phyloP scores from a whole-genome alignment of 2,329 filamentous ascomycete genomes.

The Sporothrix inflata region DNA sequence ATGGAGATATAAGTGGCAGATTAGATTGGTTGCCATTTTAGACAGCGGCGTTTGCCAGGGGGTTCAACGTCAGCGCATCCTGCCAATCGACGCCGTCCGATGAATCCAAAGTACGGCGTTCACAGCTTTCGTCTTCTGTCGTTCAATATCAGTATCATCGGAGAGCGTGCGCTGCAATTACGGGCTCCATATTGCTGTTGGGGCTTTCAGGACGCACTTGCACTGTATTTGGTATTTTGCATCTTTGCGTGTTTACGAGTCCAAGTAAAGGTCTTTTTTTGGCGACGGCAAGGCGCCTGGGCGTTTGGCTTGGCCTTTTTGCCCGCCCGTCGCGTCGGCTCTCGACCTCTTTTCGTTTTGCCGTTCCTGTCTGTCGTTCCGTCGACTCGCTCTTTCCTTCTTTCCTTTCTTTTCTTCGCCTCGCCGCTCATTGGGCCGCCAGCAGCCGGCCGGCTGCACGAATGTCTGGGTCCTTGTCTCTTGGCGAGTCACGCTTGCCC shows the following conservation, averaged over 20 bases:
- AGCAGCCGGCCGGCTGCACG: neutral
- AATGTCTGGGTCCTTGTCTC: neutral
- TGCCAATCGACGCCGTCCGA: neutral
- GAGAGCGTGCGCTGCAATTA: neutral
- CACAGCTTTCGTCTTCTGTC: neutral
- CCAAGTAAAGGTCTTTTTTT: neutral
- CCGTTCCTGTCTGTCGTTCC: neutral
- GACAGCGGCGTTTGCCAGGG: constrained; percentile 10
- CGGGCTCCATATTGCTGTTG: neutral
- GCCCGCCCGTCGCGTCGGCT: neutral
- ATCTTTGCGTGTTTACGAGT: neutral
- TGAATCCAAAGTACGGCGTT: neutral
- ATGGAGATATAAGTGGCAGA: neutral
- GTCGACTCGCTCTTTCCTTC: constrained; percentile 9
- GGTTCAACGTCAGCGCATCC: constrained; percentile 17
- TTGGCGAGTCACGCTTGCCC: constrained; percentile 7
- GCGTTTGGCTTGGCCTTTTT: neutral
- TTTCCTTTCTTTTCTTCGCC: neutral
- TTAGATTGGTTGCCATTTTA: constrained; percentile 11
- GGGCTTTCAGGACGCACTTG: neutral
- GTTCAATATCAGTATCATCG: neutral
- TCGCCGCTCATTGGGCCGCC: constrained; percentile 17
- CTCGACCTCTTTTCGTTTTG: neutral
- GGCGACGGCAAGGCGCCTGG: neutral
- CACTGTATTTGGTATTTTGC: neutral